Conservation (phyloP, 805 yeast species). For the Starmerella bacillaris region DNA sequence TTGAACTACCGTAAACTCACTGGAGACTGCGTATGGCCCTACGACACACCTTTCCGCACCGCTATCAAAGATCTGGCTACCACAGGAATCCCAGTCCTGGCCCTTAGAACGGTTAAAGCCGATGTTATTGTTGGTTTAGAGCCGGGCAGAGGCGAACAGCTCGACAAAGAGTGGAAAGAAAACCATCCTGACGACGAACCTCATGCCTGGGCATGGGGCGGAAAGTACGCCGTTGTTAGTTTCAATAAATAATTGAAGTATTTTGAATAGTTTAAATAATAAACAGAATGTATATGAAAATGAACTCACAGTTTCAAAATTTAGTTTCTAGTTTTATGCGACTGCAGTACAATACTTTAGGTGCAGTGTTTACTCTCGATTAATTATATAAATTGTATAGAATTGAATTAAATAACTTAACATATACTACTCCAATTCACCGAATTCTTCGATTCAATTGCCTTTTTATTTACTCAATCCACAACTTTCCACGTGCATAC, state of each 20-base stretch:
- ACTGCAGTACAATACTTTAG: no score
- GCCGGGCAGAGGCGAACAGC: constrained; percentile 51
- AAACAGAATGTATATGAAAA: no score
- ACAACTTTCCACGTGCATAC: no score
- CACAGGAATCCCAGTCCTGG: constrained; percentile 45
- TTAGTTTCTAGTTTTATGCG: no score
- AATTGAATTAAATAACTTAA: no score
- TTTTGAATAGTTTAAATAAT: no score
- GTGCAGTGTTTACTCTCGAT: no score
- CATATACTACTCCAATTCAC: no score
- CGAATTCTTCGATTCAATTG: no score
- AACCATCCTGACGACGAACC: constrained; percentile 43
- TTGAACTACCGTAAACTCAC: constrained; percentile 86
- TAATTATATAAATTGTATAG: no score
- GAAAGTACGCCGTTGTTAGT: constrained; percentile 78
- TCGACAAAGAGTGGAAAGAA: constrained; percentile 40
- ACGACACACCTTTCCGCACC: constrained; percentile 49
- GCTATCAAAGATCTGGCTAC: constrained; percentile 56
- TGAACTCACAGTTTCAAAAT: no score
- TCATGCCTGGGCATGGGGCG: constrained; percentile 69
- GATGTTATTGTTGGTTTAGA: constrained; percentile 78
- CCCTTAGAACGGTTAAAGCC: constrained; percentile 88
- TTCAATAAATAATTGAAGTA: constrained; percentile 22
- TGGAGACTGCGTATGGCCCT: constrained; percentile 78
- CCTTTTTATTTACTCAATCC: no score